phyloP scores from a whole-genome alignment of 345 rosid species.

The Limnanthes douglasii region DNA sequence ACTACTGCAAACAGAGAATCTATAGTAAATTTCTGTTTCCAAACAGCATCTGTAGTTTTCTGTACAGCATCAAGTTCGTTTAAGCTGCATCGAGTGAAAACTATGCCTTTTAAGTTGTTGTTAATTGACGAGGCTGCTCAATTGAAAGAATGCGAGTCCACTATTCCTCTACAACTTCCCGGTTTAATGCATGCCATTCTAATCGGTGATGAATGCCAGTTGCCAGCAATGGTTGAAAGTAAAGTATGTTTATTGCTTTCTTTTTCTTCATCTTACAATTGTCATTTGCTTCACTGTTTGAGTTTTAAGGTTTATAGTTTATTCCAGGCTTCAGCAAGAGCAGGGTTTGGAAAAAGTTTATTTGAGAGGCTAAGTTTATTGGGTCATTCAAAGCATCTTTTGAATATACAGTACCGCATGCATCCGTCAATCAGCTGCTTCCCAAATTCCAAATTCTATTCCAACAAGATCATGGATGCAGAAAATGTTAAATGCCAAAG shows the following conservation, averaged over 20 bases:
- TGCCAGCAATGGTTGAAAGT: conserved; percentile 41
- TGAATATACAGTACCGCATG: conserved; percentile 60
- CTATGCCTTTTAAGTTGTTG: conserved; percentile 11
- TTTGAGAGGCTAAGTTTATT: conserved; percentile 39
- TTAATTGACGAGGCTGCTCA: conserved; percentile 47
- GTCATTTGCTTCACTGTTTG: not conserved
- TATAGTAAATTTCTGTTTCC: conserved; percentile 18
- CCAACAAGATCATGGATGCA: conserved; percentile 27
- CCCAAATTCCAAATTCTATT: conserved; percentile 39
- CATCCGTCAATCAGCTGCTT: conserved; percentile 59
- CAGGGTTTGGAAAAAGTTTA: conserved; percentile 47
- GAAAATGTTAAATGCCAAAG: conserved; percentile 15
- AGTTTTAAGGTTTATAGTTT: too few relatives aligned
- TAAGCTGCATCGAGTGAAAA: conserved; percentile 11
- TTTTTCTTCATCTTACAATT: not conserved
- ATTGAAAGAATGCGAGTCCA: conserved; percentile 40
- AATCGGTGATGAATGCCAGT: conserved; percentile 30
- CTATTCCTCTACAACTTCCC: conserved; percentile 26
- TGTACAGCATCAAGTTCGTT: conserved; percentile 31
- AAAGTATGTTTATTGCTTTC: conserved; percentile 6
- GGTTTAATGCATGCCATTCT: conserved; percentile 28
- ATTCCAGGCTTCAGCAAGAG: conserved; percentile 25
- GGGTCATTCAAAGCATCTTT: conserved; percentile 29
- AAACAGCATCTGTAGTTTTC: conserved; percentile 17
- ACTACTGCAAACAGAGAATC: too few relatives aligned